Base-by-base conservation (phyloP, 108 stramenopile genomes). In the Heterococcus sp. region DNA sequence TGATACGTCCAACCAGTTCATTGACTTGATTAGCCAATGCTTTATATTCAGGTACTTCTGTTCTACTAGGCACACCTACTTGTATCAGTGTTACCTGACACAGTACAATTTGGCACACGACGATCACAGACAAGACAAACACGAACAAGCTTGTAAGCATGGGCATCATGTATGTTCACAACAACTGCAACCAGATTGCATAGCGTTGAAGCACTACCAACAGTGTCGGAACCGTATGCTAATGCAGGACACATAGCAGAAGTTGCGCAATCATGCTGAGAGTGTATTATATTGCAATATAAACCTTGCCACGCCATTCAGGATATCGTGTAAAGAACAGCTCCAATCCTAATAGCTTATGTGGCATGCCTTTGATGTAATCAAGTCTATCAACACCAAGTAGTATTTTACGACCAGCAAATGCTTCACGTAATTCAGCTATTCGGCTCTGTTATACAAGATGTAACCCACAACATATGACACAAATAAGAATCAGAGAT, bases 331-430 rank as follows among this genome's bases (percentile, higher is more conserved):
- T 77, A 37, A 84, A 71, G 40, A 84, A 84, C 35, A 84, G 76
- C 70, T 84, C 84, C 33, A 84, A 68, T 3, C 75, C 84, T 38
- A 84, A 37, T 39, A 84, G 76, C 84, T 84, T 84, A 40, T 84
- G 75, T 21, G 84, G 84, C 84, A 84, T 76, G 37, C 84, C 84
- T 76, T 84, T 84, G 71, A 84, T 84, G 75, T 84, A 84, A 67
- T 84, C 84, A 46, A 84, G 71, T 72, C 84, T 70, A 66, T 84
- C 84, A 29, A 84, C 84, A 28, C 84, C 84, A 2, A 84, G 84
- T 65, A 84, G 31, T 29, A 84, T 71, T 67, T 84, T 84, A 27
- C 75, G 40, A 0, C 84, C 84, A 0, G 40, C 75, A 38, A 84
- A 84, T 5, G 84, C 77, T 72, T 84, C 84, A 32, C 58, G 64